Evolutionary conservation across 306 rosid genomes (phyloP).

Genomic region (Vigna nakashimae): DNA sequence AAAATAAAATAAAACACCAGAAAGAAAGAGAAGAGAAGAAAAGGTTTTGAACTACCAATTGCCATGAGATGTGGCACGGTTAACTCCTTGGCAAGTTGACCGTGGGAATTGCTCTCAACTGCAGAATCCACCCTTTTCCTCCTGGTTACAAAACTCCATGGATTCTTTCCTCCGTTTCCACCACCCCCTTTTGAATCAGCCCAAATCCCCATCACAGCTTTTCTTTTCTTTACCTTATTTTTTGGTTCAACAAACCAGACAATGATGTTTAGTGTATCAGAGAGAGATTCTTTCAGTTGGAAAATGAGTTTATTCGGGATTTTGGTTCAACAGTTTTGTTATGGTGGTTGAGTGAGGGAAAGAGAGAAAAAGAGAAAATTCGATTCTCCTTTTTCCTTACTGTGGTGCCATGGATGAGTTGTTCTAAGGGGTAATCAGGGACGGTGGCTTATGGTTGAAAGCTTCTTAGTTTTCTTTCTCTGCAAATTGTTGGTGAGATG

Average conservation of each 20-base stretch:
- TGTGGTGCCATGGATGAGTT: background rate
- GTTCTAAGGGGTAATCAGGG: background rate
- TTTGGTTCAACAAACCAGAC: conserved; percentile 4
- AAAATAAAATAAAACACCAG: background rate
- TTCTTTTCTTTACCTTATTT: background rate
- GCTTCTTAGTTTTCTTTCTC: background rate
- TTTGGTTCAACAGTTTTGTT: background rate
- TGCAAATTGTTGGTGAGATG: background rate
- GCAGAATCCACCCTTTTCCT: conserved; percentile 84
- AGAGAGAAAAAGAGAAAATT: background rate
- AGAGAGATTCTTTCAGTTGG: background rate
- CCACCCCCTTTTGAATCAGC: conserved; percentile 52
- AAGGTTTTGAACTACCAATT: conserved; percentile 58
- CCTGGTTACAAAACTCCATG: conserved; percentile 67
- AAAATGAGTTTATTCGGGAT: background rate
- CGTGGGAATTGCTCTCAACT: conserved; percentile 26
- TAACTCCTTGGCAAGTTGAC: conserved; percentile 79
- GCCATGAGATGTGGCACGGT: conserved; percentile 78
- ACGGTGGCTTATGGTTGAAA: background rate
- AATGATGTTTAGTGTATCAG: background rate
- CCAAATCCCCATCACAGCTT: conserved; percentile 61
- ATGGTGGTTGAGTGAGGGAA: background rate
- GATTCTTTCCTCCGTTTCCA: conserved; percentile 43
- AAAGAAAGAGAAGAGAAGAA: background rate
- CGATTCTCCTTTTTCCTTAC: background rate